phyloP scores from a whole-genome alignment of 2,329 filamentous ascomycete species.

The Chrysoporthe puriensis region DNA sequence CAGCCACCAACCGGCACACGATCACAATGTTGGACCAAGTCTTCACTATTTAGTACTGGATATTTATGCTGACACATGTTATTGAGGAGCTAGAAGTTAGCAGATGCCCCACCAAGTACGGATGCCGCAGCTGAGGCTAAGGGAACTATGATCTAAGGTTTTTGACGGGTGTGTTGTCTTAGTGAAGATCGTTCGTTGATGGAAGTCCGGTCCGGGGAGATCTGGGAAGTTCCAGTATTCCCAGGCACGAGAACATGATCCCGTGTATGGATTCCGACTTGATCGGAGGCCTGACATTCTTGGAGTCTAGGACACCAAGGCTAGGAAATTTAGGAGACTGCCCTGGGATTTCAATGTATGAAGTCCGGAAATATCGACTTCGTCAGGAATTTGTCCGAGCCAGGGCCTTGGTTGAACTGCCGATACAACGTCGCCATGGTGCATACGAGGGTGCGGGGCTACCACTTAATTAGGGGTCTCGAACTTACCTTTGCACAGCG shows the following conservation, averaged over 20 bases:
- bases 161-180: too few relatives aligned
- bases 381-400: background rate
- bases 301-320: background rate
- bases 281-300: background rate
- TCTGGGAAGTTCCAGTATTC: background rate
- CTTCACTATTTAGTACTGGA: too few relatives aligned
- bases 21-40: too few relatives aligned
- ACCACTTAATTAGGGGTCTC: background rate
- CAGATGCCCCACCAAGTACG: too few relatives aligned
- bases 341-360: background rate
- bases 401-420: background rate
- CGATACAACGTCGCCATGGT: background rate
- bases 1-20: too few relatives aligned
- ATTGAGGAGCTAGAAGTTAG: too few relatives aligned
- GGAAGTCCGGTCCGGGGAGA: too few relatives aligned
- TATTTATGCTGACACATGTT: too few relatives aligned
- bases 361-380: background rate
- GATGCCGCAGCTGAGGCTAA: too few relatives aligned
- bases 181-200: too few relatives aligned
- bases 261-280: background rate
- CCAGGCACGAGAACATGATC: background rate
- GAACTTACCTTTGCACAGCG: background rate
- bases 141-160: too few relatives aligned
- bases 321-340: background rate
- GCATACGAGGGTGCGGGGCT: constrained; percentile 1